Evolutionary conservation across 768 basidiomycete species (phyloP), one percentile per base, ranked within the genome.

Genomic region (Fibroporia radiculosa): DNA sequence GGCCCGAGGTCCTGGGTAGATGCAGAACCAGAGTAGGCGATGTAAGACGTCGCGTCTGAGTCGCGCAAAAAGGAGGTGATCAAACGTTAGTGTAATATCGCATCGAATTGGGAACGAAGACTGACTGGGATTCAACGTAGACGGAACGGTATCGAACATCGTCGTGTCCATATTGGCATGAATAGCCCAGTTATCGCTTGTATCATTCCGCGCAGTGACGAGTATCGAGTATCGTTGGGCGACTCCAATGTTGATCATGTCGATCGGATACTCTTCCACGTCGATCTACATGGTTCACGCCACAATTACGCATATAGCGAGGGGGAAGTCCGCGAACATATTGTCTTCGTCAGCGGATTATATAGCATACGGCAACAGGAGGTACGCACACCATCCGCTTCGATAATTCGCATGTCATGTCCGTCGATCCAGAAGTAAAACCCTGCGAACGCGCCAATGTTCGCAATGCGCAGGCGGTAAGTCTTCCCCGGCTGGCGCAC

Each of bases 191-290:
- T 99, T 96, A 18, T 75, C 68, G 23, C 42, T 53, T 2, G 74
- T 85, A 51, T 92, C 87, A 63, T 93, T 93, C 38, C 84, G 78
- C 8, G 95, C 93, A 10, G 83, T 84, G 42, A 99, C 89, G 25
- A 97, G 79, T 31, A 99, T 70, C 0, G 93, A 93, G 64, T 95
- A 96, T 16, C 95, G 80, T 62, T 98, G 95, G 0, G 93, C 93
- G 24, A 85, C 91, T 12, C 89, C 73, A 45, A 97, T 46, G 33
- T 78, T 73, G 40, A 97, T 56, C 28, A 84, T 62, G 58, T 89
- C 84, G 50, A 82, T 81, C 0, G 81, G 73, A 31, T 67, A 84
- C 49, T 82, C 80, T 57, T 86, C 73, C 2, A 82, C 72, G 66
- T 97, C 95, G 1, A 78, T 85, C 80, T 87, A 48, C n/a, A n/a